A percentile compares a stretch with the other conserved stretches of the same genome.
These are phyloP conservation scores for Globisporangium nunn DNA, from an alignment of 352 stramenopile species.

Conservation along the genomic window DNA sequence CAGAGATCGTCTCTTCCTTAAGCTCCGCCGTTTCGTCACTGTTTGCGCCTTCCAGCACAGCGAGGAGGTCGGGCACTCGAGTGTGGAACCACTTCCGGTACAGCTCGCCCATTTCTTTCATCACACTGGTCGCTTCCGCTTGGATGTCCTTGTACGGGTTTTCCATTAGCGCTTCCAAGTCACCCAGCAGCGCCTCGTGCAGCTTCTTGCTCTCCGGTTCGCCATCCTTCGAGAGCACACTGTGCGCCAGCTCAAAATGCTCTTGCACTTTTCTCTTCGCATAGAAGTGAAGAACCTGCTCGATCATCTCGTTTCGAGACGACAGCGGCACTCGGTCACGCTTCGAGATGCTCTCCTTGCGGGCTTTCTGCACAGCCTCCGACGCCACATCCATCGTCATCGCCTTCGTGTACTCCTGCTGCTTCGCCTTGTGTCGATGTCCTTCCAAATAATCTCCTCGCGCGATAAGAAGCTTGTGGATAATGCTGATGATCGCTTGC, in stretches of 20 bases:
- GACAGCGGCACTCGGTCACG: conserved; percentile 25
- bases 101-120: conserved; percentile 44
- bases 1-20: conserved; percentile 35
- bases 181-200: conserved; percentile 37
- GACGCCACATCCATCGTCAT: conserved; percentile 47
- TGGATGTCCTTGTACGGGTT: conserved; percentile 55
- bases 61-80: conserved; percentile 30
- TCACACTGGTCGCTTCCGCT: conserved; percentile 25
- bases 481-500: conserved; percentile 34
- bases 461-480: conserved; percentile 48
- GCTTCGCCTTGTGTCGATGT: conserved; percentile 35
- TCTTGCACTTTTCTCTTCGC: conserved; percentile 48
- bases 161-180: conserved; percentile 44
- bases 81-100: conserved; percentile 51
- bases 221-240: conserved; percentile 22
- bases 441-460: conserved; percentile 36
- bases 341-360: conserved; percentile 6
- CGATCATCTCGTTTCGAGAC: conserved; percentile 65
- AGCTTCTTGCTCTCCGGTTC: conserved; percentile 14
- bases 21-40: conserved; percentile 14
- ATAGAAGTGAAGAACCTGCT: conserved; percentile 58
- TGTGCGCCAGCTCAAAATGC: conserved; percentile 50
- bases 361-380: conserved; percentile 25
- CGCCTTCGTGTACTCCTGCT: conserved; percentile 46
- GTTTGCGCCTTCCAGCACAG: conserved; percentile 32